phyloP scores from a whole-genome alignment of 768 basidiomycete species.

The Cyclocybe aegerita region DNA sequence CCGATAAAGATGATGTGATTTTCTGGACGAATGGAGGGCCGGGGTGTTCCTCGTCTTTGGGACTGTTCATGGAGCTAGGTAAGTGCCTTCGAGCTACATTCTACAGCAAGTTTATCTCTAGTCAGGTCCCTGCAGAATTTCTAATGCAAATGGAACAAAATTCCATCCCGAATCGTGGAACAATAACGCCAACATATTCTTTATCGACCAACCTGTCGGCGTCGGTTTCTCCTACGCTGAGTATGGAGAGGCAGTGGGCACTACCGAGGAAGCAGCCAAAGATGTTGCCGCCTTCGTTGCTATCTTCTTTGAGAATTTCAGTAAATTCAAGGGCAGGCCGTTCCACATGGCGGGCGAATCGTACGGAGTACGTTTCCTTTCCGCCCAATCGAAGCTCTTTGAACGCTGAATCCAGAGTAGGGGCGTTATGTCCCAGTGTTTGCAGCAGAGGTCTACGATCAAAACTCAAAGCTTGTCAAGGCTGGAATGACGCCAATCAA shows the following conservation, averaged over 20 bases:
- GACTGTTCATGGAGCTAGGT: slow-evolving; percentile 75
- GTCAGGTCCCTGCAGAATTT: slow-evolving; percentile 69
- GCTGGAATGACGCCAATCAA: slow-evolving; percentile 61
- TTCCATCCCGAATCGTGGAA: slow-evolving; percentile 69
- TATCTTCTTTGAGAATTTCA: slow-evolving; percentile 76
- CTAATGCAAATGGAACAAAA: slow-evolving; percentile 46
- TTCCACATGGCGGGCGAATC: slow-evolving; percentile 77
- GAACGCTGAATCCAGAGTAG: slow-evolving; percentile 27
- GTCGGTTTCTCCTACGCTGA: slow-evolving; percentile 67
- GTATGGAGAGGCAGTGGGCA: slow-evolving; percentile 58
- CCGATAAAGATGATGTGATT: slow-evolving; percentile 60
- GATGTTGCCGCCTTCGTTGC: slow-evolving; percentile 72
- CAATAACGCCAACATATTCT: slow-evolving; percentile 62
- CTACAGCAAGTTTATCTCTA: background rate
- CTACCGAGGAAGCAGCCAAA: slow-evolving; percentile 65
- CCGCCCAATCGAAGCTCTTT: background rate
- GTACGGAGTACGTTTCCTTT: slow-evolving; percentile 54
- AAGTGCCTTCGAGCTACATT: slow-evolving; percentile 32
- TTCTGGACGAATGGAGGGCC: slow-evolving; percentile 57
- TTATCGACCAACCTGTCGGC: slow-evolving; percentile 63
- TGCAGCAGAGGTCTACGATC: slow-evolving; percentile 75
- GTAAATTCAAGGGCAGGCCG: slow-evolving; percentile 62
- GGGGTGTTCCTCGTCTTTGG: slow-evolving; percentile 45
- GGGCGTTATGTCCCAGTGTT: slow-evolving; percentile 75
- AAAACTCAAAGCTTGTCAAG: slow-evolving; percentile 53